Percentiles rank a stretch among this genome's conserved stretches.
Conservation (phyloP, 2,329 filamentous ascomycete genomes). For the Claviceps digitariae region DNA sequence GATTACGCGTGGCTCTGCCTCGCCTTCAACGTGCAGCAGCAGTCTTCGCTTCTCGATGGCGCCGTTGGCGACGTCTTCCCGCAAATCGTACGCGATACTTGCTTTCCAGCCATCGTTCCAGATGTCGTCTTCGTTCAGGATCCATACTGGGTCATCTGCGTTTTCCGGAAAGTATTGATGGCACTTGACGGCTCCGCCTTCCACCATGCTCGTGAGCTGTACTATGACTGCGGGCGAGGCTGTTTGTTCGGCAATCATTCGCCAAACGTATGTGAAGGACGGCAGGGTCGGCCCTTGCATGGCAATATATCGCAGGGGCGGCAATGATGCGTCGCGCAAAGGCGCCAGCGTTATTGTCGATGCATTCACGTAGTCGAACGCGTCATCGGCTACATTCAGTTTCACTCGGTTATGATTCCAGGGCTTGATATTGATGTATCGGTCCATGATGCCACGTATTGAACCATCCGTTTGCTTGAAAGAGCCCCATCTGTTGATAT, state of each 20-base stretch:
- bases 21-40: conserved; percentile 36
- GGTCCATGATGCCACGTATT: conserved; percentile 43
- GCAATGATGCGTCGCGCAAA: conserved; percentile 21
- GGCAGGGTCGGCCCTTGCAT: conserved; percentile 79
- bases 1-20: conserved; percentile 42
- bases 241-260: conserved; percentile 80
- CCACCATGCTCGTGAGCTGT: conserved; percentile 85
- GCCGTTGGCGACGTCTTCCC: conserved; percentile 40
- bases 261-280: conserved; percentile 75
- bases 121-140: conserved; percentile 49
- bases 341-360: conserved; percentile 51
- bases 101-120: conserved; percentile 57
- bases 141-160: conserved; percentile 36
- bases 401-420: conserved; percentile 78
- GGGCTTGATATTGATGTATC: conserved; percentile 81
- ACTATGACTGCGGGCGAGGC: conserved; percentile 66
- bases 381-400: conserved; percentile 60
- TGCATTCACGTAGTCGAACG: conserved; percentile 72
- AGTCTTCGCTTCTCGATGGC: conserved; percentile 66
- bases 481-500: conserved; percentile 20
- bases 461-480: conserved; percentile 21
- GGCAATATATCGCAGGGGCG: conserved; percentile 61
- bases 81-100: conserved; percentile 51
- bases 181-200: conserved; percentile 69
- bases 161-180: conserved; percentile 69